Conservation (phyloP, 176 grass and related monocot genomes). For the Musa acuminata region DNA sequence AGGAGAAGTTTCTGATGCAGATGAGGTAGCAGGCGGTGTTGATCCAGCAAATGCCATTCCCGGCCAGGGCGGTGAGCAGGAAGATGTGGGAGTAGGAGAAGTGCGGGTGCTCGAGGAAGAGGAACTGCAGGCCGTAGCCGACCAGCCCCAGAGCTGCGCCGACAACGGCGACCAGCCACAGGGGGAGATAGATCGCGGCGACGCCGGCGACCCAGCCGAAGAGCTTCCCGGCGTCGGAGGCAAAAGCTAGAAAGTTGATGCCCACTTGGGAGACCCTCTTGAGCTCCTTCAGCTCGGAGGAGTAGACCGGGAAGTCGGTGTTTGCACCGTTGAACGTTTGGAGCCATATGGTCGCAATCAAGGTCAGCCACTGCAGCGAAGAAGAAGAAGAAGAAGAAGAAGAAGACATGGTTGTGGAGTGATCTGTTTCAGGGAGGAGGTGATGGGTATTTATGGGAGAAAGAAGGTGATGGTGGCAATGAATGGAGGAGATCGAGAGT, state of each 20-base stretch:
- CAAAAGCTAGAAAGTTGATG: conserved; percentile 87
- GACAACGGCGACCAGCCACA: conserved; percentile 50
- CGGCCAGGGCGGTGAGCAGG: conserved; percentile 66
- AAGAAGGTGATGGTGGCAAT: background rate
- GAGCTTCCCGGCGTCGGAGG: conserved; percentile 89
- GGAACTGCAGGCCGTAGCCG: conserved; percentile 80
- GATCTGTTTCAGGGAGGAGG: background rate
- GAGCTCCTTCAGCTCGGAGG: conserved; percentile 68
- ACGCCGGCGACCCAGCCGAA: conserved; percentile 83
- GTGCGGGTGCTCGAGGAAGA: conserved; percentile 43
- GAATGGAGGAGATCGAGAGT: conserved; percentile 12
- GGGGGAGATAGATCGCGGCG: conserved; percentile 51
- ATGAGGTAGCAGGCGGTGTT: conserved; percentile 93
- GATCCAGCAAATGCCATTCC: conserved; percentile 97
- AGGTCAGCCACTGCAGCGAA: conserved; percentile 66
- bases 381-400: conserved; percentile 6
- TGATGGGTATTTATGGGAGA: conserved; percentile 33
- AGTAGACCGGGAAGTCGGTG: conserved; percentile 90
- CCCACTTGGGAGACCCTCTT: conserved; percentile 77
- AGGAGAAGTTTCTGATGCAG: conserved; percentile 75
- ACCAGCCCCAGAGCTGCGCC: conserved; percentile 57
- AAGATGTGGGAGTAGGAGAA: conserved; percentile 79
- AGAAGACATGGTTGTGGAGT: conserved; percentile 24
- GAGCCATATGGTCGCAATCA: conserved; percentile 87
- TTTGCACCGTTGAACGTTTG: conserved; percentile 88